These are phyloP conservation scores for Chaetomiaceae sp. DNA, from an alignment of 2,329 filamentous ascomycete species.

Conservation along the genomic window DNA sequence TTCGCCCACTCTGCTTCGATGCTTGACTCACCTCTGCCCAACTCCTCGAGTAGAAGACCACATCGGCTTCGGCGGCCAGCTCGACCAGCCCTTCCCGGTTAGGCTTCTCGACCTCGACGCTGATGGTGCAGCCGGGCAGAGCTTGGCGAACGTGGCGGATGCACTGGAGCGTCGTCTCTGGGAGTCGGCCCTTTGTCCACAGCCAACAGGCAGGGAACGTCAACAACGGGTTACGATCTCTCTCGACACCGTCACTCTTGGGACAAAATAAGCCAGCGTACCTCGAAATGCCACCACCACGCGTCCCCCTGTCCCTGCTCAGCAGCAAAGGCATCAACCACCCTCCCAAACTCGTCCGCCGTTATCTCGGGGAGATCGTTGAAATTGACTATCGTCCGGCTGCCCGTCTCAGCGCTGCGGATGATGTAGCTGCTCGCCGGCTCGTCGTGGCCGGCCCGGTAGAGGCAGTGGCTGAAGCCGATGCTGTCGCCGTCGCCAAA, in stretches of 20 bases:
- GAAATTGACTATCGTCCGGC: conserved; percentile 67
- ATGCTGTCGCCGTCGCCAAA: conserved; percentile 43
- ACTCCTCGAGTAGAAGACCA: conserved; percentile 67
- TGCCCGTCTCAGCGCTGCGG: conserved; percentile 53
- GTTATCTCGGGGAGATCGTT: conserved; percentile 67
- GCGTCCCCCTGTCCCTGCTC: conserved; percentile 30
- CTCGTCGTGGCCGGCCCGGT: conserved; percentile 49
- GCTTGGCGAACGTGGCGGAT: conserved; percentile 50
- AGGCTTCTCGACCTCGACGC: conserved; percentile 71
- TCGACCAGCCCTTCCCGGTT: conserved; percentile 54
- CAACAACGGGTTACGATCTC: too few species aligned
- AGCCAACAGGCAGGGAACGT: too few species aligned
- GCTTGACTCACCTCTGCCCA: conserved; percentile 60
- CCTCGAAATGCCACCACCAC: conserved; percentile 71
- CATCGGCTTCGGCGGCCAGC: conserved; percentile 59
- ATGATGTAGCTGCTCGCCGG: conserved; percentile 68
- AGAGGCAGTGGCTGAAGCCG: conserved; percentile 54
- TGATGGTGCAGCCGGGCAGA: conserved; percentile 48
- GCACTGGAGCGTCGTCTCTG: conserved; percentile 55
- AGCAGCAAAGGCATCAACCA: conserved; percentile 38
- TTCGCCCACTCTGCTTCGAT: background rate
- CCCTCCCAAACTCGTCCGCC: conserved; percentile 50
- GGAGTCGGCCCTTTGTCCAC: conserved; percentile 54
- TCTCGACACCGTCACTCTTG: background rate
- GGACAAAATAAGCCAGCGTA: conserved; percentile 32